phyloP scores from a whole-genome alignment of 352 stramenopile genomes.

The Pilasporangium apinafurcum region DNA sequence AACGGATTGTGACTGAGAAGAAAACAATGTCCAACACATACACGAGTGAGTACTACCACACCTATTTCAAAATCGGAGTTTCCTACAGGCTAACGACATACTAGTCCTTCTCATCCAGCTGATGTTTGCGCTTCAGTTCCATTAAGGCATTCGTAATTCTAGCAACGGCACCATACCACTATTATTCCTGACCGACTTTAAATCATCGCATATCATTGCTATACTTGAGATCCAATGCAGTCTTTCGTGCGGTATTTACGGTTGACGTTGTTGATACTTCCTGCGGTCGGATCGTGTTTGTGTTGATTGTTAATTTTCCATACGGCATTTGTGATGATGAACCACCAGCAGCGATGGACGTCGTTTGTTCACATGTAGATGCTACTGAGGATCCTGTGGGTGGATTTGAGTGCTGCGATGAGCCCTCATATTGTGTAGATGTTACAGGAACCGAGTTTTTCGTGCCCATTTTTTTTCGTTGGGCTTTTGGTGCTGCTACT shows the following conservation, averaged over 20 bases:
- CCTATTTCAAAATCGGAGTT: too few species aligned
- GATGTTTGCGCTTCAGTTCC: slow-evolving; percentile 56
- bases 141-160: slow-evolving; percentile 79
- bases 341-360: slow-evolving; percentile 2
- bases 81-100: slow-evolving; percentile 21
- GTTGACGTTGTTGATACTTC: slow-evolving; percentile 10
- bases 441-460: slow-evolving; percentile 54
- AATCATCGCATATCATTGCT: background rate
- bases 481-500: too few species aligned
- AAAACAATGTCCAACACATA: background rate
- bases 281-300: slow-evolving; percentile 46
- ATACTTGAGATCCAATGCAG: slow-evolving; percentile 68
- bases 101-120: slow-evolving; percentile 39
- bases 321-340: background rate
- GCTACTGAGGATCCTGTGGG: background rate
- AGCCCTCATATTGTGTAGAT: slow-evolving; percentile 12
- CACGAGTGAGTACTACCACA: too few species aligned
- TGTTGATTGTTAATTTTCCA: slow-evolving; percentile 21
- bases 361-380: background rate
- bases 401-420: slow-evolving; percentile 2
- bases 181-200: background rate
- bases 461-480: slow-evolving; percentile 31
- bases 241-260: slow-evolving; percentile 7
- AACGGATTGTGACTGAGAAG: slow-evolving; percentile 46
- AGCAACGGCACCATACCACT: too few species aligned